These are phyloP conservation scores for Aureobasidium sp. DNA, from an alignment of 2,329 filamentous ascomycete species.

Conservation along the genomic window DNA sequence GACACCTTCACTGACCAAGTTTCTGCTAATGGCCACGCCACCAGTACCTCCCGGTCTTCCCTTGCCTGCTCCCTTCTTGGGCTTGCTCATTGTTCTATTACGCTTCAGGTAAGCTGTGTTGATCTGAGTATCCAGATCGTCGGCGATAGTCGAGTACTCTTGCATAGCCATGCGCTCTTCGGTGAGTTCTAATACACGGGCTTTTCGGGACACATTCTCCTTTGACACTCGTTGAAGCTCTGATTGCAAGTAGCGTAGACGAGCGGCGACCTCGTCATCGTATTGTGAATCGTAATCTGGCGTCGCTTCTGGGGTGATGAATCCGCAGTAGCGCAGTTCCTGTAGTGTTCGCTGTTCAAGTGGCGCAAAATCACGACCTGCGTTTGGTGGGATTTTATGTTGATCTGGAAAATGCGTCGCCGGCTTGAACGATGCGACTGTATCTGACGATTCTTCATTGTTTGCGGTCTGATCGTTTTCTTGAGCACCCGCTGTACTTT, in stretches of 20 bases:
- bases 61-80: slow-evolving; percentile 56
- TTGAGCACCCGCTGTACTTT: slow-evolving; percentile 31
- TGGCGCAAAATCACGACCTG: slow-evolving; percentile 74
- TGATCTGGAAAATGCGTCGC: slow-evolving; percentile 64
- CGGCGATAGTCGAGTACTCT: slow-evolving; percentile 92
- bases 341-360: slow-evolving; percentile 87
- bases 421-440: slow-evolving; percentile 43
- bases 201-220: slow-evolving; percentile 83
- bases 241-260: slow-evolving; percentile 75
- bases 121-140: slow-evolving; percentile 91
- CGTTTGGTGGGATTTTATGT: slow-evolving; percentile 40
- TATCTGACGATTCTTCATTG: slow-evolving; percentile 29
- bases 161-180: slow-evolving; percentile 92
- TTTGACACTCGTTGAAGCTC: slow-evolving; percentile 77
- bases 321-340: slow-evolving; percentile 84
- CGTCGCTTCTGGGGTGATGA: slow-evolving; percentile 51
- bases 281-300: slow-evolving; percentile 83
- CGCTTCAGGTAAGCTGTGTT: slow-evolving; percentile 94
- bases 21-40: slow-evolving; percentile 58
- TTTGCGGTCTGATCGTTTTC: slow-evolving; percentile 29
- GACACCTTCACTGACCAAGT: slow-evolving; percentile 83
- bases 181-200: slow-evolving; percentile 76
- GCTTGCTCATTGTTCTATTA: slow-evolving; percentile 89
- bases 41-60: slow-evolving; percentile 44
- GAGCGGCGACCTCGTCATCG: slow-evolving; percentile 89